Evolutionary conservation across 495 filamentous ascomycete species (phyloP).

Genomic region (Aspergillus haitiensis): DNA sequence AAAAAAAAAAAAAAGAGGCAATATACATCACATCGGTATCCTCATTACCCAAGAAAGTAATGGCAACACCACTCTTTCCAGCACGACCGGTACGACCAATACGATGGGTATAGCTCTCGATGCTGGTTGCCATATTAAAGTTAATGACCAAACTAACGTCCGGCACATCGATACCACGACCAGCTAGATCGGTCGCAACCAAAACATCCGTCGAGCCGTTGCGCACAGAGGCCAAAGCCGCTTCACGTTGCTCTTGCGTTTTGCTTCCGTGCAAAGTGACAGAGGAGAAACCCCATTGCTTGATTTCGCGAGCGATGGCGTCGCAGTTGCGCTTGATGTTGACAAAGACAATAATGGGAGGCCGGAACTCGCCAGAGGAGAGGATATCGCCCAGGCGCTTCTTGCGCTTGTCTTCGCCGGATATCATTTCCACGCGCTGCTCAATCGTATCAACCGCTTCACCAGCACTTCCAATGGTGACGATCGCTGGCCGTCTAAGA

Average conservation of each 20-base stretch:
- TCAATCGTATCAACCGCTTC: slow-evolving; percentile 99
- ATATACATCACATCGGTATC: slow-evolving; percentile 89
- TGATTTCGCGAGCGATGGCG: slow-evolving; percentile 91
- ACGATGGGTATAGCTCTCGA: slow-evolving; percentile 96
- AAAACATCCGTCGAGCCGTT: slow-evolving; percentile 78
- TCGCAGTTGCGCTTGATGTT: slow-evolving; percentile 99
- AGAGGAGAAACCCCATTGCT: slow-evolving; percentile 85
- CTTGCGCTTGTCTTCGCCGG: slow-evolving; percentile 96
- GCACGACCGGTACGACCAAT: slow-evolving; percentile 97
- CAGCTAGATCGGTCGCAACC: slow-evolving; percentile 96
- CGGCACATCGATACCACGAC: slow-evolving; percentile 95
- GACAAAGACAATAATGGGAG: slow-evolving; percentile 98
- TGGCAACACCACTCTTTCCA: slow-evolving; percentile 94
- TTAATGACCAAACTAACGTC: slow-evolving; percentile 95
- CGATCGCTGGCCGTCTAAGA: slow-evolving; percentile 87
- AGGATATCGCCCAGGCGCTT: slow-evolving; percentile 93
- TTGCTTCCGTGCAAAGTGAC: slow-evolving; percentile 95
- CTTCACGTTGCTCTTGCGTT: slow-evolving; percentile 96
- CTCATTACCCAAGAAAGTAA: slow-evolving; percentile 94
- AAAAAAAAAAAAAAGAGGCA: slow-evolving; percentile 3
- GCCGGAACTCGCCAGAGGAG: slow-evolving; percentile 76
- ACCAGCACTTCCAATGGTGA: slow-evolving; percentile 91
- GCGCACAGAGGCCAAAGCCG: slow-evolving; percentile 83
- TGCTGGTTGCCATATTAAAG: slow-evolving; percentile 96
- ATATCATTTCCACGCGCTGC: slow-evolving; percentile 90